phyloP scores from a whole-genome alignment of 768 basidiomycete species.

The Polyporus arcularius region DNA sequence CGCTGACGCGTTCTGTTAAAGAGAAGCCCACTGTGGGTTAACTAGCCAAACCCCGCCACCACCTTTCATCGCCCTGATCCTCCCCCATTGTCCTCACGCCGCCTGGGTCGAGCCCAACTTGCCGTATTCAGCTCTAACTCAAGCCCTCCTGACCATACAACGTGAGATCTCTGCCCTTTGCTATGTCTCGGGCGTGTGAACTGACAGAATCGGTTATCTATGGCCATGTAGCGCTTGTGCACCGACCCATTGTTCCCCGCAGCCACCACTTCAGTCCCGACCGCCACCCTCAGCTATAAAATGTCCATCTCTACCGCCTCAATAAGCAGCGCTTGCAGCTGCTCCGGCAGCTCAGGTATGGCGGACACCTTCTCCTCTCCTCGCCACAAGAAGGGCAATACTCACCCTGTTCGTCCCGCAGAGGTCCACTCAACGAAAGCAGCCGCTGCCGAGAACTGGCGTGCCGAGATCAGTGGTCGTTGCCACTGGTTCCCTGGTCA shows the following conservation, averaged over 20 bases:
- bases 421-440: not conserved
- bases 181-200: too few species aligned
- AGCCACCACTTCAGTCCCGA: not conserved
- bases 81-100: too few species aligned
- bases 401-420: not conserved
- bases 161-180: too few species aligned
- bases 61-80: too few species aligned
- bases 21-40: too few species aligned
- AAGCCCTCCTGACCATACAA: too few species aligned
- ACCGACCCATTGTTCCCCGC: not conserved
- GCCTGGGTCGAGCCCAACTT: too few species aligned
- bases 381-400: not conserved
- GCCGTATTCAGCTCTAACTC: too few species aligned
- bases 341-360: not conserved
- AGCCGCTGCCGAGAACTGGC: not conserved
- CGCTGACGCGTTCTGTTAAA: too few species aligned
- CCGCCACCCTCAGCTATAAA: not conserved
- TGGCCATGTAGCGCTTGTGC: not conserved
- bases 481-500: too few species aligned
- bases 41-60: too few species aligned
- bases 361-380: not conserved
- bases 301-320: not conserved
- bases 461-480: not conserved
- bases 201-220: too few species aligned
- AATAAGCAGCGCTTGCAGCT: not conserved